These are phyloP conservation scores for Chaetoscypha palmicola DNA, from an alignment of 2,329 filamentous ascomycete species.

Conservation along the genomic window DNA sequence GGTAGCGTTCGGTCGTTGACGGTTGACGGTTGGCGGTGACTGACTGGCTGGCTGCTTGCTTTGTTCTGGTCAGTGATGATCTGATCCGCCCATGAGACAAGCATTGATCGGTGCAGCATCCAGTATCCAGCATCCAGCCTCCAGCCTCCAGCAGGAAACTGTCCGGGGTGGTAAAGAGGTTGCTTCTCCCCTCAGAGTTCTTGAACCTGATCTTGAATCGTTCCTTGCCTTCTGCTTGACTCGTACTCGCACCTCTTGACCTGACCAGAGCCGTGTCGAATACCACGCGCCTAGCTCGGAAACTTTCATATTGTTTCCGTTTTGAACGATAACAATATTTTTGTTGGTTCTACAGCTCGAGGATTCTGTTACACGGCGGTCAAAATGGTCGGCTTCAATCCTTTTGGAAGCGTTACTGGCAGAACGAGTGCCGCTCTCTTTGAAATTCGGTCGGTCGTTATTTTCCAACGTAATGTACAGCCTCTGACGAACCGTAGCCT, in stretches of 20 bases:
- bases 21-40: constrained; percentile 1
- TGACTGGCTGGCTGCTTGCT: background rate
- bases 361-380: background rate
- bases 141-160: no score
- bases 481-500: constrained; percentile 43
- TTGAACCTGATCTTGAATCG: background rate
- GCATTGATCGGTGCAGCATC: background rate
- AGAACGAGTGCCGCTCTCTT: constrained; percentile 31
- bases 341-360: background rate
- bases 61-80: background rate
- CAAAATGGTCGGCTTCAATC: constrained; percentile 31
- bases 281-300: background rate
- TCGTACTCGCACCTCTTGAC: background rate
- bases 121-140: no score
- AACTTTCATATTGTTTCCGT: background rate
- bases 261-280: background rate
- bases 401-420: constrained; percentile 29
- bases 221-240: background rate
- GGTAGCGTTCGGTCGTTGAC: no score
- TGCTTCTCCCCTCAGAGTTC: background rate
- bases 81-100: background rate
- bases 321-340: no score
- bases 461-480: constrained; percentile 6
- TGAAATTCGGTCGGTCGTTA: constrained; percentile 30
- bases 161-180: background rate